These are phyloP conservation scores for Saturnispora saitoi DNA, from an alignment of 805 yeast genomes.

Conservation along the genomic window DNA sequence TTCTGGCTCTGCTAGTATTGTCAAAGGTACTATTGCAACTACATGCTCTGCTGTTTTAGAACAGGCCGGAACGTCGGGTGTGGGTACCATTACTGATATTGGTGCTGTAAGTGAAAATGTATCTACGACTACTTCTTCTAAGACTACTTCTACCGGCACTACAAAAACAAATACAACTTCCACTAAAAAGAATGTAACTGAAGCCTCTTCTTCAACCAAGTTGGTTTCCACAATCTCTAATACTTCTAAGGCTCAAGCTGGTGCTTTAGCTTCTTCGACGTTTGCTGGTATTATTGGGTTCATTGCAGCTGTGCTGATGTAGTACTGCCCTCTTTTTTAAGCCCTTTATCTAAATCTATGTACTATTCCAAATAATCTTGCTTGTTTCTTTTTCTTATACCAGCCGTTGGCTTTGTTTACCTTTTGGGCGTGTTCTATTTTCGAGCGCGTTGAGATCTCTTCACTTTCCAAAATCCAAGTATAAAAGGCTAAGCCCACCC, in stretches of 20 bases:
- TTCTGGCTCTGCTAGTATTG: conserved; percentile 54
- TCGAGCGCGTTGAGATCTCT: conserved; percentile 1
- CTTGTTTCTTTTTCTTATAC: neutral
- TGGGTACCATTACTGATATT: conserved; percentile 11
- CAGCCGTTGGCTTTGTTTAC: neutral
- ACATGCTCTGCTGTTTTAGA: conserved; percentile 45
- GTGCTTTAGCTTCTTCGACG: conserved; percentile 10
- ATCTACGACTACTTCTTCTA: conserved; percentile 11
- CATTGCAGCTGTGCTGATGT: conserved; percentile 19
- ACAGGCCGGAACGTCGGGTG: conserved; percentile 48
- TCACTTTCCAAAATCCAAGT: neutral
- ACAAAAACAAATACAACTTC: conserved; percentile 6
- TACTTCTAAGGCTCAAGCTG: conserved; percentile 14
- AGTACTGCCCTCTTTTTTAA: conserved; percentile 3
- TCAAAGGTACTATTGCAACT: conserved; percentile 31
- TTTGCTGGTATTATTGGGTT: conserved; percentile 17
- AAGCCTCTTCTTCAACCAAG: conserved; percentile 10
- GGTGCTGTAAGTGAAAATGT: conserved; percentile 42
- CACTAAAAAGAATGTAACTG: neutral
- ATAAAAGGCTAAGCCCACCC: conserved; percentile 1
- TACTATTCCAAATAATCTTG: neutral
- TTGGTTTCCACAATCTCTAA: conserved; percentile 17
- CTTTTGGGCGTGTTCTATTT: neutral
- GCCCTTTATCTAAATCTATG: too few species aligned
- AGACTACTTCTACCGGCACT: conserved; percentile 6